Base-by-base conservation (phyloP, 441 rosid genomes). In the Erodium moschatum region DNA sequence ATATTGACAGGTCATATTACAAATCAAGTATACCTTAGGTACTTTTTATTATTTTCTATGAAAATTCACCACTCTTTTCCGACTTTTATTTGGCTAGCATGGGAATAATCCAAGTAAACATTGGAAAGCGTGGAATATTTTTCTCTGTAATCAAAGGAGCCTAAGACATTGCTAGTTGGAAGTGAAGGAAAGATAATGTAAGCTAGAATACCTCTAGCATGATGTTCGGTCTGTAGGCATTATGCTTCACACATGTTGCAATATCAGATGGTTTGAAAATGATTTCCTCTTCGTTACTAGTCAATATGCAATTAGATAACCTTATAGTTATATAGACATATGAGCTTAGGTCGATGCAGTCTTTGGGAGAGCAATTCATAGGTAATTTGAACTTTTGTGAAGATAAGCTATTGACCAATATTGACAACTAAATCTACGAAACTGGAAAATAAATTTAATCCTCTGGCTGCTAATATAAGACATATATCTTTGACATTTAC, bases 241-340 rank as follows among this genome's bases (percentile, higher is more conserved):
- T 5, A 19, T 8, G 63, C 21, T 24, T 54, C 61, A 15, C 61
- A 54, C 9, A 16, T 54, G 6, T 54, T 54, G 21, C 27, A 18
- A 58, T 58, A 58, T 58, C 27, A 58, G 63, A 58, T 19, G 12
- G 20, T 13, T 58, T 58, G 61, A 54, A 54, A 54, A 54, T 54
- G 8, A 16, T 54, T 15, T 16, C 16, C n/a, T 16, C n/a, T 3
- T 16, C 61, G 16, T 18, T 54, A 18, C 16, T 6, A 42, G 48
- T 7, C 13, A 31, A 31, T 2, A 31, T 31, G 35, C 35, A 31
- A 31, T 1, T 31, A 5, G 35, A 5, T 31, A 29, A 29, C 31
- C 31, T 29, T 29, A 29, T 29, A 3, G 1, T 31, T 24, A 24
- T 24, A 24, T 24, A 24, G 35, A 31, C 35, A 31, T 31, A 31